Conservation (phyloP, 208 protist genomes). For the Kentomonas sorsogonicus region DNA sequence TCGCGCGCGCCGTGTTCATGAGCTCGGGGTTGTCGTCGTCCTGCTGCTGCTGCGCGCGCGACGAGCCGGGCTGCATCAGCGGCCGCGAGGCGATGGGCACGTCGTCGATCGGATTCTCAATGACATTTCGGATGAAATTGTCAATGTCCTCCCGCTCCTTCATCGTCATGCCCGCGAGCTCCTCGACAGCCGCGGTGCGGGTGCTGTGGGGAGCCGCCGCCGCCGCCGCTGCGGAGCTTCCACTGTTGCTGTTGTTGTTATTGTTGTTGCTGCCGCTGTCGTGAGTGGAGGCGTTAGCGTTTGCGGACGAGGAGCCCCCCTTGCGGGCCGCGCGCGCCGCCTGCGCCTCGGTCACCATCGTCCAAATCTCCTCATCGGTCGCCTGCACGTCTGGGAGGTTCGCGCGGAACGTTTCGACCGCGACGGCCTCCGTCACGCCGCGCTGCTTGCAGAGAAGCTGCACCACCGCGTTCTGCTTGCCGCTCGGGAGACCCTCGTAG, state of each 20-base stretch:
- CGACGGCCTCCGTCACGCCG: conserved; percentile 37
- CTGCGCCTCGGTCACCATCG: conserved; percentile 32
- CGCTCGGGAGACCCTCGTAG: conserved; percentile 65
- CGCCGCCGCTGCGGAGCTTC: not conserved
- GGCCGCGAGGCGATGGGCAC: too few relatives aligned
- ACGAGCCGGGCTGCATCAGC: conserved; percentile 28
- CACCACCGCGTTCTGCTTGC: conserved; percentile 58
- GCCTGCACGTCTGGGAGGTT: conserved; percentile 48
- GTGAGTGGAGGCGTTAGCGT: not conserved
- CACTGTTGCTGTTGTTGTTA: too few relatives aligned
- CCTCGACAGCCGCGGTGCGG: conserved; percentile 28
- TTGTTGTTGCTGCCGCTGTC: not conserved
- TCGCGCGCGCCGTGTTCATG: conserved; percentile 28
- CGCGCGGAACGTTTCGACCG: conserved; percentile 53
- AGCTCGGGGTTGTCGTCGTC: conserved; percentile 37
- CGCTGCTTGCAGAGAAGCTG: conserved; percentile 66
- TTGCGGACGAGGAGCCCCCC: not conserved
- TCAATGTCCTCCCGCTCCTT: conserved; percentile 64
- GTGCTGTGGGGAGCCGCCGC: not conserved
- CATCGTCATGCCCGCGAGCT: conserved; percentile 45
- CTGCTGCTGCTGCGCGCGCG: conserved; percentile 18
- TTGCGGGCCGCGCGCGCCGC: conserved; percentile 24
- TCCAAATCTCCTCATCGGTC: conserved; percentile 55
- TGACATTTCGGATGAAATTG: conserved; percentile 72
- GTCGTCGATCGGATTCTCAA: conserved; percentile 44